These are phyloP conservation scores for Penicillium samsonianum DNA, from an alignment of 495 filamentous ascomycete genomes.

Conservation along the genomic window DNA sequence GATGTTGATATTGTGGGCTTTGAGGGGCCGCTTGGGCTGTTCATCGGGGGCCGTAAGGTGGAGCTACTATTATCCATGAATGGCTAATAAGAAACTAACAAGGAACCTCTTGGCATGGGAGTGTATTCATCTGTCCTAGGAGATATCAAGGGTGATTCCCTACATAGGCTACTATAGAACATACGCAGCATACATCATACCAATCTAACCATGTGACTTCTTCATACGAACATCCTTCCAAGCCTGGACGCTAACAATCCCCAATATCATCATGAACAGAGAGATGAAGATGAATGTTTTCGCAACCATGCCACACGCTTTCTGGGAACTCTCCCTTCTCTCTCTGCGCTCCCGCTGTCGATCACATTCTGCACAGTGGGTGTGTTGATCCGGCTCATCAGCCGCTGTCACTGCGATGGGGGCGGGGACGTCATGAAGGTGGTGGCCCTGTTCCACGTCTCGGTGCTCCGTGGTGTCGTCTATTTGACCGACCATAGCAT, in stretches of 20 bases:
- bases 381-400: neutral
- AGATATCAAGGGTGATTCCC: no score
- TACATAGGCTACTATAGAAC: no score
- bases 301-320: slow-evolving; percentile 13
- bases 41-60: no score
- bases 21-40: no score
- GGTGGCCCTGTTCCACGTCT: slow-evolving; percentile 9
- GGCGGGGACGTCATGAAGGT: neutral
- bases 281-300: slow-evolving; percentile 15
- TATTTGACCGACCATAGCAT: slow-evolving; percentile 6
- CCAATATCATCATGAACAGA: slow-evolving; percentile 21
- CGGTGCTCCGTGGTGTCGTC: neutral
- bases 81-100: no score
- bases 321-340: neutral
- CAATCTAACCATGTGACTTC: neutral
- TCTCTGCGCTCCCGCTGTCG: slow-evolving; percentile 17
- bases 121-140: no score
- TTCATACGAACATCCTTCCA: slow-evolving; percentile 4
- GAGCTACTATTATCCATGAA: no score
- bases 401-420: neutral
- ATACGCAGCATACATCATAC: neutral
- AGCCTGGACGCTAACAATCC: slow-evolving; percentile 9
- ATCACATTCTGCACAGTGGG: slow-evolving; percentile 22
- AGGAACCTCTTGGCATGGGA: no score
- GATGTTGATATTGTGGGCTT: no score